phyloP scores from a whole-genome alignment of 805 yeast species.

The Metschnikowia corniflorae region DNA sequence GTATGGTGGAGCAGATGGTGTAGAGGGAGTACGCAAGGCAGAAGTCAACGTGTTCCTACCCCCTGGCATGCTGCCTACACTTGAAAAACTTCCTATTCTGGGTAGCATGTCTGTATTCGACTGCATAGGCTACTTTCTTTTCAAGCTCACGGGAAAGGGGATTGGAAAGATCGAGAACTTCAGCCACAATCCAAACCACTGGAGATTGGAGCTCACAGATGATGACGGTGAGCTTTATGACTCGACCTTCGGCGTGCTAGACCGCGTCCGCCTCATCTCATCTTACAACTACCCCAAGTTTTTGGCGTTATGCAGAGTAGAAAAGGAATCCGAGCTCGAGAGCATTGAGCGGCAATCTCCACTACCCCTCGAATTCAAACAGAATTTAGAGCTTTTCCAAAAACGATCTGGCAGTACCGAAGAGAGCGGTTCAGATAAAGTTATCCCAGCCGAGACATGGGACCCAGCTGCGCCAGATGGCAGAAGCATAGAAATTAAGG shows the following conservation, averaged over 20 bases:
- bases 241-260: conserved; percentile 77
- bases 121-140: conserved; percentile 39
- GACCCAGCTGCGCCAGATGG: conserved; percentile 6
- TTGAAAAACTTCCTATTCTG: conserved; percentile 23
- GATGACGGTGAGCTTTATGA: conserved; percentile 94
- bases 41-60: conserved; percentile 31
- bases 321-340: conserved; percentile 40
- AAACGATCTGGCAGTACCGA: conserved; percentile 8
- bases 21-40: conserved; percentile 13
- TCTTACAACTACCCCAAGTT: conserved; percentile 77
- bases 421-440: conserved; percentile 8
- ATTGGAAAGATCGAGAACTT: conserved; percentile 3
- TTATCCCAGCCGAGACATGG: conserved; percentile 1
- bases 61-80: conserved; percentile 26
- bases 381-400: conserved; percentile 20
- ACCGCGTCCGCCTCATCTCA: conserved; percentile 58
- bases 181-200: conserved; percentile 54
- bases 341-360: conserved; percentile 54
- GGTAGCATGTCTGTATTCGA: conserved; percentile 32
- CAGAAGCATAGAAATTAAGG: conserved; percentile 15
- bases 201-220: conserved; percentile 81
- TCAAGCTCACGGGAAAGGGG: conserved; percentile 24
- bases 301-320: conserved; percentile 67
- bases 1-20: conserved; percentile 32
- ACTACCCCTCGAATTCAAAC: conserved; percentile 42